phyloP scores from a whole-genome alignment of 257 asterid species.

The Anisodus tanguticus region DNA sequence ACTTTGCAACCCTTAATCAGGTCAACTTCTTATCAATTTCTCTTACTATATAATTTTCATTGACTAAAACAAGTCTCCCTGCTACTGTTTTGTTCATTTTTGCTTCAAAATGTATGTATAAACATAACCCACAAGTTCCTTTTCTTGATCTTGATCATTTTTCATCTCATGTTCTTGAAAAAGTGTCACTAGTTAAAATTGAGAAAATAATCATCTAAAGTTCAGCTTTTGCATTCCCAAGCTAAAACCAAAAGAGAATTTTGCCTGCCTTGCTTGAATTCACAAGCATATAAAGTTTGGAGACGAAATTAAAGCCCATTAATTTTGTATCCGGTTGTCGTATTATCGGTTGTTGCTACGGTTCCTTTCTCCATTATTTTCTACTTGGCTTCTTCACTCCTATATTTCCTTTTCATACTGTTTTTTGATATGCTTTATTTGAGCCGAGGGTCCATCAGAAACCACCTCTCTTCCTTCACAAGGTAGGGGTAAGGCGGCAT shows the following conservation, averaged over 20 bases:
- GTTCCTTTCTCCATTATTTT: too few species aligned
- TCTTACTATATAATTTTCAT: not conserved
- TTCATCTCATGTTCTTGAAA: not conserved
- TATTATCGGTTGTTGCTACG: too few species aligned
- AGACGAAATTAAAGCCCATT: not conserved
- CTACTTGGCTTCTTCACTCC: too few species aligned
- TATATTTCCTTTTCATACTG: too few species aligned
- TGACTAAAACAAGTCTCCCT: not conserved
- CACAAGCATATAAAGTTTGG: not conserved
- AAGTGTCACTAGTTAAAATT: not conserved
- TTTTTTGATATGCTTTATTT: too few species aligned
- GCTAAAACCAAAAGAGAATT: not conserved
- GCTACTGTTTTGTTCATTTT: not conserved
- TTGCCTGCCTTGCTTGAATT: not conserved
- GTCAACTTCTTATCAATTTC: not conserved
- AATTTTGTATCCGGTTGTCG: not conserved
- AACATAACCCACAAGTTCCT: not conserved
- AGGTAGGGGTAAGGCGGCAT: too few species aligned
- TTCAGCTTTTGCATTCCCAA: not conserved
- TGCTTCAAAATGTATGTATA: conserved; percentile 5
- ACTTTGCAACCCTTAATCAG: conserved; percentile 17
- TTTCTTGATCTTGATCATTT: conserved; percentile 14
- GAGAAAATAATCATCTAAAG: not conserved
- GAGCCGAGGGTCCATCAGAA: too few species aligned
- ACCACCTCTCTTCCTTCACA: too few species aligned